Evolutionary conservation across 192 early-diverging fungal species (phyloP).

Genomic region (Podila epicladia): DNA sequence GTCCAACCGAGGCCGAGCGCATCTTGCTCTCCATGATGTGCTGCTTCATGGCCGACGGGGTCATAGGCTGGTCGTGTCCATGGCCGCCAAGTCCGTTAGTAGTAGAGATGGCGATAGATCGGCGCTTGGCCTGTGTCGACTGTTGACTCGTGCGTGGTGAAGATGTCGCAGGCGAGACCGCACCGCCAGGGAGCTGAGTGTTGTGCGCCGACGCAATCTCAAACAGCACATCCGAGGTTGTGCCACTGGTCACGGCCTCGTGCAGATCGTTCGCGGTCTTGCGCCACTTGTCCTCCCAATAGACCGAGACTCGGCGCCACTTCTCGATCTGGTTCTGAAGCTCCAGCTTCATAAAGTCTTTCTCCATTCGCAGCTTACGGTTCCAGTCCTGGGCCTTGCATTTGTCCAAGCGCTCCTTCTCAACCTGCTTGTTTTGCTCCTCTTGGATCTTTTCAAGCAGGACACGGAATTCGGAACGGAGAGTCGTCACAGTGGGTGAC

Average conservation of each 20-base stretch:
- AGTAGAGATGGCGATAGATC: slow-evolving; percentile 15
- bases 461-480: slow-evolving; percentile 43
- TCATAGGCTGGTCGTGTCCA: slow-evolving; percentile 25
- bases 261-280: slow-evolving; percentile 42
- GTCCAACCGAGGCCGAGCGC: slow-evolving; percentile 13
- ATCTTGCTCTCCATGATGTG: slow-evolving; percentile 29
- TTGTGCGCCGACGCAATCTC: slow-evolving; percentile 13
- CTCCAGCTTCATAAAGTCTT: slow-evolving; percentile 52
- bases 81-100: neutral
- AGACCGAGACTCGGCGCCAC: slow-evolving; percentile 44
- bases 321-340: slow-evolving; percentile 53
- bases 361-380: slow-evolving; percentile 49
- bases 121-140: slow-evolving; percentile 16
- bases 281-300: slow-evolving; percentile 53
- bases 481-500: slow-evolving; percentile 42
- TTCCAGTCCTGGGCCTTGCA: slow-evolving; percentile 51
- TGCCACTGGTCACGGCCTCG: slow-evolving; percentile 42
- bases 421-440: slow-evolving; percentile 42
- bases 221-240: slow-evolving; percentile 33
- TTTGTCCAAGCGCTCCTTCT: slow-evolving; percentile 45
- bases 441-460: slow-evolving; percentile 49
- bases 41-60: slow-evolving; percentile 30
- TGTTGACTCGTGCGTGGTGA: slow-evolving; percentile 13
- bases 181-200: neutral
- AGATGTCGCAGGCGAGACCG: neutral